Conservation (phyloP, 352 stramenopile species). For the Albugo laibachii region DNA sequence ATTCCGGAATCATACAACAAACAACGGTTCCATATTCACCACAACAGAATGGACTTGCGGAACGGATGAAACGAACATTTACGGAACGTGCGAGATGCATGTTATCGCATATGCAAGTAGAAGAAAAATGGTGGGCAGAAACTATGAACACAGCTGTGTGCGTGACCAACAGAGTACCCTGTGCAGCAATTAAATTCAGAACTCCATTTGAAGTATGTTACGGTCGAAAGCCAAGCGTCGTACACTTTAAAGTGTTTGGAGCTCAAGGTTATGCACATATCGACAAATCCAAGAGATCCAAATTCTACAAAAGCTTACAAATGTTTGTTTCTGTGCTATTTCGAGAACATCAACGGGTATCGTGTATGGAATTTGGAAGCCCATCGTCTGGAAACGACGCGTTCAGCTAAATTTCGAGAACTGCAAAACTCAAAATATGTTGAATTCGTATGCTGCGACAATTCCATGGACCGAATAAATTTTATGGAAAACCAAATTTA, state of each 20-base stretch:
- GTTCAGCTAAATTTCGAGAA: neutral
- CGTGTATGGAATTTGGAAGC: neutral
- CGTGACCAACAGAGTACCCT: too few relatives aligned
- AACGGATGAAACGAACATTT: slow-evolving; percentile 10
- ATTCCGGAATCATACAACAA: too few relatives aligned
- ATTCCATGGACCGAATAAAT: too few relatives aligned
- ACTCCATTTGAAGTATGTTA: too few relatives aligned
- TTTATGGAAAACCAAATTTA: neutral
- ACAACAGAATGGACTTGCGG: slow-evolving; percentile 10
- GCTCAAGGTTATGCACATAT: neutral
- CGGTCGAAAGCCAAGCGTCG: too few relatives aligned
- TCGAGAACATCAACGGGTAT: neutral
- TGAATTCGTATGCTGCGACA: neutral
- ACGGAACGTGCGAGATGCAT: slow-evolving; percentile 7
- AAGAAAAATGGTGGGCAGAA: too few relatives aligned
- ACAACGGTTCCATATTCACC: slow-evolving; percentile 9
- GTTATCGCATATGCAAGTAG: slow-evolving; percentile 3
- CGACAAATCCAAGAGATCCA: too few relatives aligned
- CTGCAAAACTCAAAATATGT: neutral
- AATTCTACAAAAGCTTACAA: too few relatives aligned
- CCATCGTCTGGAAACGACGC: neutral
- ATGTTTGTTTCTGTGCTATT: too few relatives aligned
- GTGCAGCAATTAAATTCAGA: neutral
- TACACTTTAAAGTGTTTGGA: too few relatives aligned
- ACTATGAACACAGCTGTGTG: too few relatives aligned